Evolutionary conservation across 2,329 filamentous ascomycete species (phyloP).

Genomic region (Alternaria hordeiaustralica): DNA sequence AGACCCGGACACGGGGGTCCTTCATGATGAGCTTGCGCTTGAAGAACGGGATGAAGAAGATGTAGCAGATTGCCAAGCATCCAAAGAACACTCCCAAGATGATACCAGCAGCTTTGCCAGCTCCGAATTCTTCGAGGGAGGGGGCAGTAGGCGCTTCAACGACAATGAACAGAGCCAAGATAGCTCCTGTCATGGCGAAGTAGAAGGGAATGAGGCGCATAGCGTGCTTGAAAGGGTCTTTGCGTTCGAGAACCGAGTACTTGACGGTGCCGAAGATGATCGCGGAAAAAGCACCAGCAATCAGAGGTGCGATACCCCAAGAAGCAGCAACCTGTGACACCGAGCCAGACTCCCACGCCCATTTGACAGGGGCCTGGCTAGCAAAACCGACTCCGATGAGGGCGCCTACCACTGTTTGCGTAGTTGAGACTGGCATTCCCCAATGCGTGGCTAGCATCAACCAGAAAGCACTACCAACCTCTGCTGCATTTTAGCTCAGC

Average conservation of each 20-base stretch:
- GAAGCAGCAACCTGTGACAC: conserved; percentile 50
- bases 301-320: conserved; percentile 58
- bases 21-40: conserved; percentile 35
- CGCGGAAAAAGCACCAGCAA: conserved; percentile 57
- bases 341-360: conserved; percentile 34
- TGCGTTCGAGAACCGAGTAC: conserved; percentile 57
- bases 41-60: conserved; percentile 40
- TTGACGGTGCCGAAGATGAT: conserved; percentile 59
- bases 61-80: conserved; percentile 26
- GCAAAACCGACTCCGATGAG: conserved; percentile 67
- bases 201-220: conserved; percentile 59
- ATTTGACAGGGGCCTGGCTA: conserved; percentile 27
- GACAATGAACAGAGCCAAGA: conserved; percentile 66
- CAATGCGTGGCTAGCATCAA: conserved; percentile 6
- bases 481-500: background rate
- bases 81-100: conserved; percentile 37
- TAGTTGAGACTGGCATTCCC: conserved; percentile 67
- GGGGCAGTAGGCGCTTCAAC: conserved; percentile 51
- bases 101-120: conserved; percentile 37
- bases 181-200: conserved; percentile 56
- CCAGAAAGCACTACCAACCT: conserved; percentile 31
- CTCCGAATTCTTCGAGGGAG: conserved; percentile 38
- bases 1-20: conserved; percentile 33
- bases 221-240: conserved; percentile 58
- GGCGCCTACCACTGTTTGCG: conserved; percentile 66